Conservation (phyloP, 2,329 filamentous ascomycete species). For the Cercospora zeae-maydis region DNA sequence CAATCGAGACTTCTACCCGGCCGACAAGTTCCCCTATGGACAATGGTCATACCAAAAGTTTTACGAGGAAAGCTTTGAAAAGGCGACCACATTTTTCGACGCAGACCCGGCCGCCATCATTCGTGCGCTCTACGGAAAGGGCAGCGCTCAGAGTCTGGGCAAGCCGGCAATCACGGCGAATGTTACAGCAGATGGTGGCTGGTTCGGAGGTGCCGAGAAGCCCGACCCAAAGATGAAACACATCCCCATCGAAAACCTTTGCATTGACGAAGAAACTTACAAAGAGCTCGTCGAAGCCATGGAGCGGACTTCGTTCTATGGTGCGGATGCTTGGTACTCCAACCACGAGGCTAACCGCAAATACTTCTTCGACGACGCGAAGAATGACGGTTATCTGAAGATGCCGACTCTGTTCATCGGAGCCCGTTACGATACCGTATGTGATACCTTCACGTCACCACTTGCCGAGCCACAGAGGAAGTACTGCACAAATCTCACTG, state of each 20-base stretch:
- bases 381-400: slow-evolving; percentile 35
- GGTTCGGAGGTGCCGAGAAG: slow-evolving; percentile 33
- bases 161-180: slow-evolving; percentile 28
- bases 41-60: slow-evolving; percentile 38
- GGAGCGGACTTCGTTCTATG: slow-evolving; percentile 42
- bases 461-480: slow-evolving; percentile 38
- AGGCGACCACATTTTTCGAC: slow-evolving; percentile 22
- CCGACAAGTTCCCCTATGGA: slow-evolving; percentile 40
- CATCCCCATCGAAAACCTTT: slow-evolving; percentile 32
- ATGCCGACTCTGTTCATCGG: slow-evolving; percentile 42
- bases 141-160: slow-evolving; percentile 27
- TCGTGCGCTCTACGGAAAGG: slow-evolving; percentile 29
- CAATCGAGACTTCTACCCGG: slow-evolving; percentile 48
- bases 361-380: slow-evolving; percentile 40
- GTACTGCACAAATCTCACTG: slow-evolving; percentile 40
- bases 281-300: slow-evolving; percentile 36
- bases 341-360: slow-evolving; percentile 44
- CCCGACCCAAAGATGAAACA: slow-evolving; percentile 29
- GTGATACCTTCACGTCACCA: slow-evolving; percentile 36
- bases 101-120: slow-evolving; percentile 27
- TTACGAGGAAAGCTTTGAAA: slow-evolving; percentile 33
- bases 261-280: slow-evolving; percentile 33
- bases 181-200: slow-evolving; percentile 32
- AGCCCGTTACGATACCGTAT: slow-evolving; percentile 41
- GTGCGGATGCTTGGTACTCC: slow-evolving; percentile 42